phyloP scores from a whole-genome alignment of 1,284 basidiomycete genomes.

The Neonothopanus nambi region DNA sequence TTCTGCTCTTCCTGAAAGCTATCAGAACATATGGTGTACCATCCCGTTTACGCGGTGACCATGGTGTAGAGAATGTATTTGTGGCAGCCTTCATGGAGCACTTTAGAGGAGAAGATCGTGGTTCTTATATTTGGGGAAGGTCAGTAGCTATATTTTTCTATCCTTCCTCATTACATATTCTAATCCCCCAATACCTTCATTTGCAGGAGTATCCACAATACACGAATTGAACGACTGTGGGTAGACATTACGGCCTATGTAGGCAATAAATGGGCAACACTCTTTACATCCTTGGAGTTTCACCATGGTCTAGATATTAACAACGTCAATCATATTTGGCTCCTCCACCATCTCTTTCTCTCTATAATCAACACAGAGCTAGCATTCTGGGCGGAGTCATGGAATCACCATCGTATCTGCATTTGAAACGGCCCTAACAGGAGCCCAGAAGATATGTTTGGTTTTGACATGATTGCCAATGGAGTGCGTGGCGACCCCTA shows the following conservation, averaged over 20 bases:
- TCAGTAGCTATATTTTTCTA: constrained; percentile 12
- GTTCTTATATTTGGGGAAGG: constrained; percentile 32
- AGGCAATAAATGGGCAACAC: background rate
- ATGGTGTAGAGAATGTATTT: constrained; percentile 30
- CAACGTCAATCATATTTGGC: constrained; percentile 25
- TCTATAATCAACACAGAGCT: constrained; percentile 22
- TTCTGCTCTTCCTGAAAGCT: constrained; percentile 19
- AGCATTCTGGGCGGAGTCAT: constrained; percentile 18
- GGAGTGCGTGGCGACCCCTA: constrained; percentile 19
- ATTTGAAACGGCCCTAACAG: constrained; percentile 5
- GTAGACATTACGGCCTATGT: background rate
- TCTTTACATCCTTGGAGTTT: background rate
- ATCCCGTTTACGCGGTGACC: constrained; percentile 28
- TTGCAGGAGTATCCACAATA: constrained; percentile 10
- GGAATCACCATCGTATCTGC: constrained; percentile 26
- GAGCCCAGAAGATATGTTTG: constrained; percentile 21
- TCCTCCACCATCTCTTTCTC: constrained; percentile 27
- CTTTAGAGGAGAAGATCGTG: constrained; percentile 19
- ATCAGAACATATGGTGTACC: constrained; percentile 22
- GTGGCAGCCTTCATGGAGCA: constrained; percentile 29
- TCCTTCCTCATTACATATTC: background rate
- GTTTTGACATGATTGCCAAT: constrained; percentile 19
- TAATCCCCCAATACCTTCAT: too few relatives aligned
- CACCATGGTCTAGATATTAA: constrained; percentile 19
- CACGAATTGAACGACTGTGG: constrained; percentile 9